Percentiles rank a stretch among this genome's conserved stretches.
Evolutionary conservation across 73 alveolate species (phyloP).

Genomic region (Paramecium biaurelia): DNA sequence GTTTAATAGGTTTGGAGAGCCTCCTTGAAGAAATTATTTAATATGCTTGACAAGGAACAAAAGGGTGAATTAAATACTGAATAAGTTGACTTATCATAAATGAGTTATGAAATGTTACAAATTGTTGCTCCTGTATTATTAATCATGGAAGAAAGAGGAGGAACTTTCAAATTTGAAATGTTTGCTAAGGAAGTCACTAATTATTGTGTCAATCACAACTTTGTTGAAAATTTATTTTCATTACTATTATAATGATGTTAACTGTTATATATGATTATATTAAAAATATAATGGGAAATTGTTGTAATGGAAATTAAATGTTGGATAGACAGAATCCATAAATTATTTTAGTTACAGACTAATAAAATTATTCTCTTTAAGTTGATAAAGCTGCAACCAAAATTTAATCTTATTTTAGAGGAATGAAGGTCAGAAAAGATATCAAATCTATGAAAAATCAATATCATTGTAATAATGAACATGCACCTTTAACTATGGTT

Average conservation of each 20-base stretch:
- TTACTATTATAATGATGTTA: not conserved
- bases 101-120: not conserved
- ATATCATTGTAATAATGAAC: constrained; percentile 23
- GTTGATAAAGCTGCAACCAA: not conserved
- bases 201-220: constrained; percentile 16
- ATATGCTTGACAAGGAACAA: not conserved
- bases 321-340: not conserved
- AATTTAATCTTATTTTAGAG: constrained; percentile 25
- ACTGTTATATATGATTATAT: not conserved
- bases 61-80: not conserved
- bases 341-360: constrained; percentile 1
- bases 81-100: not conserved
- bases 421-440: constrained; percentile 2
- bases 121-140: not conserved
- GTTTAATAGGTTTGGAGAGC: constrained; percentile 34
- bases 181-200: not conserved
- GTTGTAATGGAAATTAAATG: constrained; percentile 7
- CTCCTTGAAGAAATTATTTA: not conserved
- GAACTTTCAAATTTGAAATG: not conserved
- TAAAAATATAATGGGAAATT: not conserved
- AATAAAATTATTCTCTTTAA: not conserved
- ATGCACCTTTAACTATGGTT: not conserved
- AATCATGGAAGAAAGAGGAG: not conserved
- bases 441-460: not conserved
- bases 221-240: constrained; percentile 35